Conservation (phyloP, 1,284 basidiomycete genomes). For the Naganishia liquefaciens region DNA sequence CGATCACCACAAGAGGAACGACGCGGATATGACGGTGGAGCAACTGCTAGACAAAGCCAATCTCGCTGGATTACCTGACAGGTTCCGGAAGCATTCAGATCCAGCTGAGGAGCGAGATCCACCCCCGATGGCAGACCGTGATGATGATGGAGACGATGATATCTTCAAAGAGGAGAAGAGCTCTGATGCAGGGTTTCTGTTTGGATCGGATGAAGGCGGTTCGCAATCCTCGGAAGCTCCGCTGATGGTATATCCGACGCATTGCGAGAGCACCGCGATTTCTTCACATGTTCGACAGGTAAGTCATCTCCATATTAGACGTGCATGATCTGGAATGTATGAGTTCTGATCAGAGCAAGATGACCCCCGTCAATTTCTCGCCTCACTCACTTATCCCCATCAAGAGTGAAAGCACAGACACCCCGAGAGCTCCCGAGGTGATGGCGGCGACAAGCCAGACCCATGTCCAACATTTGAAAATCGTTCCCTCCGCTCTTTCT, state of each 20-base stretch:
- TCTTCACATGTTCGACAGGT: no score
- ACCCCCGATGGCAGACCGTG: neutral
- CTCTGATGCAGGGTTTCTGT: neutral
- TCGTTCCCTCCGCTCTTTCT: no score
- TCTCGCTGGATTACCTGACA: conserved; percentile 10
- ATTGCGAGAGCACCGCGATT: neutral
- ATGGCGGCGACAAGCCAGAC: no score
- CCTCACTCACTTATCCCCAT: no score
- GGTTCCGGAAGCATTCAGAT: neutral
- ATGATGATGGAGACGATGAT: neutral
- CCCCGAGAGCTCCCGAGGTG: no score
- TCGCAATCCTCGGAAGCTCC: neutral
- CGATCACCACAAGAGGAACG: neutral
- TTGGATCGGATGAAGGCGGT: neutral
- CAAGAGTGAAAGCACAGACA: no score
- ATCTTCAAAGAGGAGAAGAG: neutral
- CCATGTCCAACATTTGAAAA: no score
- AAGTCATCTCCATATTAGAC: no score
- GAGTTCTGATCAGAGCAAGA: no score
- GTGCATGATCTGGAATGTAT: no score
- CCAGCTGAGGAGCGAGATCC: neutral
- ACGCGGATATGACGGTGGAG: neutral
- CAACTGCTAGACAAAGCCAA: conserved; percentile 5
- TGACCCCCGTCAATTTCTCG: no score
- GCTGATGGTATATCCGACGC: neutral